phyloP scores from a whole-genome alignment of 768 basidiomycete species.

The Daedaleopsis sinensis region DNA sequence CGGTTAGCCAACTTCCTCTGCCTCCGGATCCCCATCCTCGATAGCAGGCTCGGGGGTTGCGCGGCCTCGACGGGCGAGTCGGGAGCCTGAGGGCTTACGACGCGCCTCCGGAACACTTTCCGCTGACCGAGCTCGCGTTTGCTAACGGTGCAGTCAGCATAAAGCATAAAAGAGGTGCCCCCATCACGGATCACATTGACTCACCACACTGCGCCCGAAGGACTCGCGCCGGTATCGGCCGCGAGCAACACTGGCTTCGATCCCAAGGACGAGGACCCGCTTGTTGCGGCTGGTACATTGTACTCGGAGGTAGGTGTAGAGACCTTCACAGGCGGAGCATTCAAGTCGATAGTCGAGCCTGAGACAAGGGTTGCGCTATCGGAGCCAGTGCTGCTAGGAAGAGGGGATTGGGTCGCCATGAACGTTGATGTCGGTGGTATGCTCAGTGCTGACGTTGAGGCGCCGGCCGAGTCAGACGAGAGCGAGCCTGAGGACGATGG shows the following conservation, averaged over 20 bases:
- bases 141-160: not conserved
- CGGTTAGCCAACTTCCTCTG: constrained; percentile 26
- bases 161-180: too few species aligned
- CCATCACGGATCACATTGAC: not conserved
- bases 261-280: not conserved
- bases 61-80: too few species aligned
- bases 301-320: not conserved
- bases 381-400: not conserved
- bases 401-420: not conserved
- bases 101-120: constrained; percentile 4
- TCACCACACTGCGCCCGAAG: not conserved
- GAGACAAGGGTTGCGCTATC: not conserved
- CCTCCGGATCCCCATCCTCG: constrained; percentile 19
- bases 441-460: not conserved
- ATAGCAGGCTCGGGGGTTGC: not conserved
- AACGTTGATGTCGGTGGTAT: not conserved
- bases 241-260: not conserved
- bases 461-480: constrained; percentile 2
- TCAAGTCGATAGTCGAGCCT: not conserved
- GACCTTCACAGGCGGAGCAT: not conserved
- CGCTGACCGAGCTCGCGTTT: not conserved
- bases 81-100: not conserved
- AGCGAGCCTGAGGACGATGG: constrained; percentile 1
- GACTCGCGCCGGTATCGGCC: not conserved
- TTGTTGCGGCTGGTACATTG: not conserved